Base-by-base conservation (phyloP, 83 land plant genomes). In the Thuja plicata region DNA sequence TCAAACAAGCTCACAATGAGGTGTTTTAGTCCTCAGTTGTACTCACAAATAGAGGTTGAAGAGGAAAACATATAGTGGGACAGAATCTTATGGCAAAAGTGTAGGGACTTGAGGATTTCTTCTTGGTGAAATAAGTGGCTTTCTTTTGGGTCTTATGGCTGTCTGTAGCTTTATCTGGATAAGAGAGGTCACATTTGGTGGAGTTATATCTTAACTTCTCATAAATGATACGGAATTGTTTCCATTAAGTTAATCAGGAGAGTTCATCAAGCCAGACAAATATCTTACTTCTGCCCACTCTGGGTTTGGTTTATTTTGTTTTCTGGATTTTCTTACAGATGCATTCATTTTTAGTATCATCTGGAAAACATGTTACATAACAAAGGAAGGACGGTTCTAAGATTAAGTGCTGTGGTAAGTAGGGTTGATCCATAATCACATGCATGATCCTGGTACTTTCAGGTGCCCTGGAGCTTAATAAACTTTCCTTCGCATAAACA, bases 271-370 rank as follows among this genome's bases (percentile, higher is more conserved):
- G 85, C 46, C 17, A 82, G 6, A 79, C n/a, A 79, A 8, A 2
- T 27, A 45, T 82, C 3, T 82, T 43, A 50, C n/a, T 82, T 43
- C 46, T 82, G 50, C 50, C 13, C 54, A 45, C 17, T 82, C 34
- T 82, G n/a, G 54, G 34, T 82, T 82, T 46, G 85, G n/a, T 82
- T 43, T 82, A 40, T 82, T 45, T 13, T 82, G 54, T 82, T 27
- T 82, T 24, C 3, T 10, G 8, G 13, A 81, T 81, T 82, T 16
- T 27, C 54, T 27, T 82, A 34, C 54, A 45, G 54, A 82, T 82
- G 34, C 52, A 45, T 21, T n/a, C 54, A 82, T 82, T 82, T 54
- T 82, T 82, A 30, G 46, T 45, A 82, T 46, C 35, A 24, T 82
- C 34, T 46, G 85, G 54, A 41, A 82, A 24, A 82, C 19, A 7